Conservation (phyloP, 495 filamentous ascomycete species). For the Thozetella sp. region DNA sequence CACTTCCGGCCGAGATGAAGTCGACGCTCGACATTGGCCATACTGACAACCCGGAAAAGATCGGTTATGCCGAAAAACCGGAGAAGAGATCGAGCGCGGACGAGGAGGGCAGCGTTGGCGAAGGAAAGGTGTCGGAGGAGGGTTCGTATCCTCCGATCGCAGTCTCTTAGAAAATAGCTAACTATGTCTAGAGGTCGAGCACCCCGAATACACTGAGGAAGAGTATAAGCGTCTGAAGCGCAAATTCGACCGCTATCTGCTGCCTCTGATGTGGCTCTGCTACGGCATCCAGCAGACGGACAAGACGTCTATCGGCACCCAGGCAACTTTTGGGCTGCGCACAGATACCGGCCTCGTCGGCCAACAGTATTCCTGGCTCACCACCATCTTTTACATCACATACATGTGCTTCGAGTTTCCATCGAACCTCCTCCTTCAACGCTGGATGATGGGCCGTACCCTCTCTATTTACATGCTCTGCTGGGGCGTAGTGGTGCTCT, state of each 20-base stretch:
- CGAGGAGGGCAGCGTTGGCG: neutral
- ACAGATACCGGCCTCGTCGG: constrained; percentile 26
- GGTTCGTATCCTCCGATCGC: no score
- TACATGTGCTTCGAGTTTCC: constrained; percentile 34
- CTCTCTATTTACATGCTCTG: constrained; percentile 33
- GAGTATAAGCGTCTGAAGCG: constrained; percentile 25
- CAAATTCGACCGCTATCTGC: constrained; percentile 26
- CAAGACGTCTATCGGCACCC: constrained; percentile 29
- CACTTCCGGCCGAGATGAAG: neutral
- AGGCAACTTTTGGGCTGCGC: constrained; percentile 26
- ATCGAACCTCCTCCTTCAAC: constrained; percentile 26
- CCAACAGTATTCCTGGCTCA: constrained; percentile 33
- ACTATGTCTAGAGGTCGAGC: no score
- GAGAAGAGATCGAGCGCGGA: neutral
- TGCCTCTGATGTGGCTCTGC: constrained; percentile 33
- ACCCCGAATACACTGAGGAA: constrained; percentile 22
- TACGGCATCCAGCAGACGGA: constrained; percentile 32
- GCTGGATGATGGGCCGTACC: constrained; percentile 29
- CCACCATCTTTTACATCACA: constrained; percentile 31
- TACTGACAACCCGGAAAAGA: neutral
- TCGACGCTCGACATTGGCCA: neutral
- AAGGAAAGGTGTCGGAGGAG: neutral
- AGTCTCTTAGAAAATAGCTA: no score
- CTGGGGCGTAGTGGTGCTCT: constrained; percentile 27
- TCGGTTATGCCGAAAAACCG: neutral